Conservation (phyloP, 371 early-diverging fungal species). For the Mucor irregularis region DNA sequence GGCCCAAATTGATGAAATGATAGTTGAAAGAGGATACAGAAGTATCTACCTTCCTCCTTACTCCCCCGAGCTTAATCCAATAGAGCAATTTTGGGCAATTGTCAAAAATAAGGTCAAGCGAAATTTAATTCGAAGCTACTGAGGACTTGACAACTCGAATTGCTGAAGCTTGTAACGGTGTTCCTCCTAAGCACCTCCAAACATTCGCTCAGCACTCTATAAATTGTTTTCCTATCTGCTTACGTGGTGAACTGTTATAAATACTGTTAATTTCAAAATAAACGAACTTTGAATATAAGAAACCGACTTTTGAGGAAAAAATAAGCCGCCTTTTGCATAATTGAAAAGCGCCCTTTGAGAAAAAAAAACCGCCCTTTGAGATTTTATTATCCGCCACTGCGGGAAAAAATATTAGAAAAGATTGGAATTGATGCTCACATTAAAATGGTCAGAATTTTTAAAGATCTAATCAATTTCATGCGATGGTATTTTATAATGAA, state of each 20-base stretch:
- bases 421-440: too few relatives aligned
- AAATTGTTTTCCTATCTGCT: constrained; percentile 10
- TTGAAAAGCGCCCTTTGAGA: background rate
- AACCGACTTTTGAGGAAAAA: background rate
- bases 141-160: background rate
- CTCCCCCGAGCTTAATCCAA: constrained; percentile 17
- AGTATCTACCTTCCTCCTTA: constrained; percentile 17
- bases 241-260: constrained; percentile 3
- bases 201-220: constrained; percentile 18
- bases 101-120: constrained; percentile 1
- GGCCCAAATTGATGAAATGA: constrained; percentile 7
- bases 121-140: background rate
- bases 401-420: too few relatives aligned
- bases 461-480: too few relatives aligned
- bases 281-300: background rate
- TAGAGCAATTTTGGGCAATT: constrained; percentile 16
- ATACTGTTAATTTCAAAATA: background rate
- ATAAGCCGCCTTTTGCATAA: background rate
- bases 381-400: too few relatives aligned
- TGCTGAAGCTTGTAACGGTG: constrained; percentile 14
- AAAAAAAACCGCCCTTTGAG: background rate
- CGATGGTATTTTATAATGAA: too few relatives aligned
- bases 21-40: too few relatives aligned
- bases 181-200: constrained; percentile 15
- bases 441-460: too few relatives aligned